Evolutionary conservation across 345 rosid species (phyloP), one percentile per base, ranked within the genome.

Genomic region (Arabidopsis suecica): DNA sequence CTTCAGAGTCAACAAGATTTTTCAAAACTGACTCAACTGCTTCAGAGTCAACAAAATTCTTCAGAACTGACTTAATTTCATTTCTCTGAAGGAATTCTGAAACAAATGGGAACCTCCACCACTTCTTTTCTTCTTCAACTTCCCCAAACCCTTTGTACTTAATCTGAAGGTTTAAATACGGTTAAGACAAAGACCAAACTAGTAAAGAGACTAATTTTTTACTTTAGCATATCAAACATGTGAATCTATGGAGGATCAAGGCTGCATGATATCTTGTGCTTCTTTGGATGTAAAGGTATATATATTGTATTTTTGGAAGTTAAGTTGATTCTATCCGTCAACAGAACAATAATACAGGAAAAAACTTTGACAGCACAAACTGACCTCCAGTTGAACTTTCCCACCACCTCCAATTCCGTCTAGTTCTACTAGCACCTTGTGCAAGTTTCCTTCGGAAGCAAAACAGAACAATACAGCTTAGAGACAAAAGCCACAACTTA

Each of bases 341-440:
- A n/a, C 44, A 49, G 28, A 36, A 33, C 7, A 59, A 59, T 18
- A 59, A 18, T 41, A 23, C 7, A 37, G 6, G 45, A 40, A 42
- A 20, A 32, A 20, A 2, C 20, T 54, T 30, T 14, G 40, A 71
- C 63, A 44, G 67, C 67, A 75, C 33, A 55, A 59, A 68, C 83
- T 78, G 81, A 91, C 98, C 96, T 94, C 98, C 55, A 91, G 73
- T 79, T 81, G 84, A 81, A 94, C 71, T 83, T 86, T 89, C 65
- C 98, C 98, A 60, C 98, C 98, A 55, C 98, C 91, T 49, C 97
- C 98, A 87, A 91, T 94, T 62, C 98, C 97, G 81, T 91, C 97
- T 86, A 94, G 84, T 78, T 94, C 93, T 68, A 89, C 84, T 73
- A 85, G 75, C 74, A 88, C 68, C 78, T 89, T 85, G 61, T 91